A percentile compares a stretch with the other conserved stretches of the same genome.
These are phyloP conservation scores for Sonneratia caseolaris DNA, from an alignment of 345 rosid species.

Conservation along the genomic window DNA sequence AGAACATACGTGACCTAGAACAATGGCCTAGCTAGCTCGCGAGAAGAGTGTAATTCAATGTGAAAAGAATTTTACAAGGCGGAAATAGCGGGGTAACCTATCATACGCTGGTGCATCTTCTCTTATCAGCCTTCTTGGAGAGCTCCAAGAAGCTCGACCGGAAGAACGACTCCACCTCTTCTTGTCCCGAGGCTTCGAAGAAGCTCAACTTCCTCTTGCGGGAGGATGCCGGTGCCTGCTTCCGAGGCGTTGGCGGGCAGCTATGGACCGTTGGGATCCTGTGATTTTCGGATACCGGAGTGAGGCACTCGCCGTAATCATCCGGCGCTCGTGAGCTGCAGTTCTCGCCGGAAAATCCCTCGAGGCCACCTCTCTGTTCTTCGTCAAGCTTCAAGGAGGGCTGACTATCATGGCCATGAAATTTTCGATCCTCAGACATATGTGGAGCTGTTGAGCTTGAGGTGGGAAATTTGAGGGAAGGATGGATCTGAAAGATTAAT, in stretches of 20 bases:
- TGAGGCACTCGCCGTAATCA: slow-evolving; percentile 23
- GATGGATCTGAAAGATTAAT: background rate
- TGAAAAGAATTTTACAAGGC: too few species aligned
- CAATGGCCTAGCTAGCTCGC: too few species aligned
- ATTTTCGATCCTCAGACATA: slow-evolving; percentile 10
- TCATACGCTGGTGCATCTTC: slow-evolving; percentile 41
- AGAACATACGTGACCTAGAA: too few species aligned
- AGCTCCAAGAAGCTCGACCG: slow-evolving; percentile 14
- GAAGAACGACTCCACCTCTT: slow-evolving; percentile 49
- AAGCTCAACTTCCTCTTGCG: slow-evolving; percentile 23
- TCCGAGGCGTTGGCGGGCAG: slow-evolving; percentile 51
- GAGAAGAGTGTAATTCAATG: too few species aligned
- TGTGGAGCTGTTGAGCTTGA: slow-evolving; percentile 5
- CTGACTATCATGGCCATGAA: background rate
- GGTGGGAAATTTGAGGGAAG: background rate
- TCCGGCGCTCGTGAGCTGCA: background rate
- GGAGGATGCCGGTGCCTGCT: slow-evolving; percentile 16
- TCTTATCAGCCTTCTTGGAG: slow-evolving; percentile 16
- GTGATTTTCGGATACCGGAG: slow-evolving; percentile 36
- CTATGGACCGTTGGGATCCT: slow-evolving; percentile 35
- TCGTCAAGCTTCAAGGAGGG: background rate
- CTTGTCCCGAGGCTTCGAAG: slow-evolving; percentile 31
- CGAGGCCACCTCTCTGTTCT: background rate
- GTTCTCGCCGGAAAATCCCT: background rate
- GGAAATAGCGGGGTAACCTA: too few species aligned